Percentiles rank a stretch among this genome's conserved stretches.
These are phyloP conservation scores for Coemansia sp. DNA, from an alignment of 192 early-diverging fungal species.

Conservation along the genomic window DNA sequence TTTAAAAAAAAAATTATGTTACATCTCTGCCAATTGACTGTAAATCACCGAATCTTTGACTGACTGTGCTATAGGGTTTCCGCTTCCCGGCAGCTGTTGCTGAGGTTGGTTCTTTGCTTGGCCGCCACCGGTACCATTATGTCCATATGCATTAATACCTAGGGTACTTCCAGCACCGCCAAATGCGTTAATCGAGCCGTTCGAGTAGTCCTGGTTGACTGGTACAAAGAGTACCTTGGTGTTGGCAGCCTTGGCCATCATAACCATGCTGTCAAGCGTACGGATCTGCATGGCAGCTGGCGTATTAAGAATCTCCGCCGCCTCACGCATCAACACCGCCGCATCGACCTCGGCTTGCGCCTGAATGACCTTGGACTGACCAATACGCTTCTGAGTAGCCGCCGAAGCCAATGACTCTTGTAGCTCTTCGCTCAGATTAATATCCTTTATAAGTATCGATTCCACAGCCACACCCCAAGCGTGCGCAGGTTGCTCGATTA, in stretches of 20 bases:
- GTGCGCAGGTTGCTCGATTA: slow-evolving; percentile 78
- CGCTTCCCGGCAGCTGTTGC: neutral
- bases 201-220: slow-evolving; percentile 55
- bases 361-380: slow-evolving; percentile 89
- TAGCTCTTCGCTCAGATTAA: slow-evolving; percentile 72
- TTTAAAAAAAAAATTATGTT: slow-evolving; percentile 10
- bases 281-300: slow-evolving; percentile 87
- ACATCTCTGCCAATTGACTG: slow-evolving; percentile 37
- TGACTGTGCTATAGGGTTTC: slow-evolving; percentile 28
- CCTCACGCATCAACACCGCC: slow-evolving; percentile 90
- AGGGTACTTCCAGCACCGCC: slow-evolving; percentile 49
- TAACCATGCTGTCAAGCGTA: slow-evolving; percentile 82
- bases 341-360: slow-evolving; percentile 85
- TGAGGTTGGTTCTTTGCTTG: too few relatives aligned
- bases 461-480: slow-evolving; percentile 82
- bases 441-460: slow-evolving; percentile 86
- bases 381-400: slow-evolving; percentile 88
- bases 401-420: slow-evolving; percentile 85
- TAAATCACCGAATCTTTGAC: slow-evolving; percentile 38
- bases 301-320: slow-evolving; percentile 88
- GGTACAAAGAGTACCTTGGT: slow-evolving; percentile 79
- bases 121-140: neutral
- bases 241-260: slow-evolving; percentile 73
- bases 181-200: slow-evolving; percentile 52
- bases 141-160: slow-evolving; percentile 24